phyloP scores from a whole-genome alignment of 2,329 filamentous ascomycete species.

The Aspergillus novoparasiticus region DNA sequence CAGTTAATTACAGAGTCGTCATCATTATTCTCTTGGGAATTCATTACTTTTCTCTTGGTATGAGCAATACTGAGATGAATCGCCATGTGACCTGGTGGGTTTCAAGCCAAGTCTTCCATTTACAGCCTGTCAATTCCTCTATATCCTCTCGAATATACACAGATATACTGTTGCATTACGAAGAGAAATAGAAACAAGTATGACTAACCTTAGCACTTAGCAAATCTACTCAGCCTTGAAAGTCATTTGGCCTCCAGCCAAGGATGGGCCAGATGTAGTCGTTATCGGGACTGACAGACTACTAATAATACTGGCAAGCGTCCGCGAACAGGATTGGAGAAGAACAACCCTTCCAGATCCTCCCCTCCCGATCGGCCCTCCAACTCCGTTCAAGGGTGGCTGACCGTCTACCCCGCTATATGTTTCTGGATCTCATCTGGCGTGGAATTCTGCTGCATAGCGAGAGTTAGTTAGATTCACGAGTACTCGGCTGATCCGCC shows the following conservation, averaged over 20 bases:
- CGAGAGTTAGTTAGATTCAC: background rate
- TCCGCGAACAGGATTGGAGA: slow-evolving; percentile 18
- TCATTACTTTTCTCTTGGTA: background rate
- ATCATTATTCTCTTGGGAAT: background rate
- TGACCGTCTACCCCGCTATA: slow-evolving; percentile 20
- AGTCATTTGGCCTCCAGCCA: no score
- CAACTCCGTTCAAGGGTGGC: slow-evolving; percentile 8
- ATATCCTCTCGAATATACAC: background rate
- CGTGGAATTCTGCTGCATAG: slow-evolving; percentile 13
- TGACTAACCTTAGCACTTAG: no score
- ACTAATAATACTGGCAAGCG: slow-evolving; percentile 11
- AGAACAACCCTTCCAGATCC: slow-evolving; percentile 7
- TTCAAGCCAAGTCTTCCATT: background rate
- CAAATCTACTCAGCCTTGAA: no score
- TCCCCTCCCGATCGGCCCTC: slow-evolving; percentile 13
- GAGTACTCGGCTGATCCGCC: slow-evolving; percentile 5
- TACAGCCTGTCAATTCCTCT: background rate
- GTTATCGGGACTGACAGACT: background rate
- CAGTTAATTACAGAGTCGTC: background rate
- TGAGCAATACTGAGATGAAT: background rate
- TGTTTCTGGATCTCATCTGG: slow-evolving; percentile 22
- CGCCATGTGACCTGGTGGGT: background rate
- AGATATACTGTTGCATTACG: background rate
- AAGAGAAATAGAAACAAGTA: background rate
- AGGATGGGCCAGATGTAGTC: background rate